Base-by-base conservation (phyloP, 305 asterid species). In the Stenogyne calaminthoides region DNA sequence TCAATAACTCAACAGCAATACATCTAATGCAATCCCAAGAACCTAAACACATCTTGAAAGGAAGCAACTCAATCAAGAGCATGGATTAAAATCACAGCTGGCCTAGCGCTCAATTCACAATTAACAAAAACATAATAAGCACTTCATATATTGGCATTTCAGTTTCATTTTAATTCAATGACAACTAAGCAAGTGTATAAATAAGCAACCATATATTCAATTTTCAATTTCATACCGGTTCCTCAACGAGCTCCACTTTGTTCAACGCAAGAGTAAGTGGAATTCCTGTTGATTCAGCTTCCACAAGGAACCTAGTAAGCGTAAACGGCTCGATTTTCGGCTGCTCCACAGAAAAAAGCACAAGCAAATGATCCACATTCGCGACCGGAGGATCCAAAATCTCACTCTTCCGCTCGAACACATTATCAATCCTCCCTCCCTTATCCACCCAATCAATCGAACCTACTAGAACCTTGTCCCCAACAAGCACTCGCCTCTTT, bases 351-450 rank as follows among this genome's bases (percentile, higher is more conserved):
- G 99, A 90, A 75, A 94, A 94, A 61, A 94, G 81, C 77, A 94
- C 90, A 42, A 94, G 70, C 80, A 94, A 73, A 76, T 89, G 93
- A 82, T 94, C 97, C 64, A 91, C 97, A 80, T 94, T 94, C 14
- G 97, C 96, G 65, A 94, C 92, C 0, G 99, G 97, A 56, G 97
- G 99, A 88, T 94, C 99, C 66, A 83, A 22, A 80, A 91, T 82
- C 88, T 87, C 96, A 8, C 80, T 77, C 80, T 80, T 88, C 76
- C 97, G 84, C 82, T 77, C 76, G 62, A 87, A 91, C 42, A 93
- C 96, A 77, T 91, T 91, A 78, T 93, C 98, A 34, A 93, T 91
- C 96, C 89, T 88, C 54, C 97, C 98, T 72, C 96, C 88, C 72
- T 84, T 83, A 79, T 87, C 96, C 55, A 83, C 82, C 98, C 98